phyloP scores from a whole-genome alignment of 2,329 filamentous ascomycete species.

The Ascochyta pisi region DNA sequence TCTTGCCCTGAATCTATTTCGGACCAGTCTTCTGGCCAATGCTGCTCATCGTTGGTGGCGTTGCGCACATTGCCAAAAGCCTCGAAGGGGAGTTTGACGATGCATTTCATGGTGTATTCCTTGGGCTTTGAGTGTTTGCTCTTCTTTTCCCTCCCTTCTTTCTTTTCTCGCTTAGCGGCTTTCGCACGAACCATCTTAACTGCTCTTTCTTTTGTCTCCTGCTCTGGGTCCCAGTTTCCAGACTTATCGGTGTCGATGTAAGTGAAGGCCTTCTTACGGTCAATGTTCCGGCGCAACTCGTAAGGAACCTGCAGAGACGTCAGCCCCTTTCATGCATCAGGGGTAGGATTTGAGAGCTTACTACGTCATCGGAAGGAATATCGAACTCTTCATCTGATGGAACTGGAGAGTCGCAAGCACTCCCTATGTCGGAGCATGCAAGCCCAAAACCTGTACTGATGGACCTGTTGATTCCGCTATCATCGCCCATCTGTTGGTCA shows the following conservation, averaged over 20 bases:
- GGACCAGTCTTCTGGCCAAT: constrained; percentile 38
- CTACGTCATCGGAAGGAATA: constrained; percentile 20
- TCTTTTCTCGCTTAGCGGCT: constrained; percentile 22
- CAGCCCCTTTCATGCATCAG: accelerated
- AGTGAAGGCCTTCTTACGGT: constrained; percentile 27
- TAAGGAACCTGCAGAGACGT: constrained; percentile 22
- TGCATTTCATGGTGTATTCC: constrained; percentile 23
- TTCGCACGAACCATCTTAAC: constrained; percentile 17
- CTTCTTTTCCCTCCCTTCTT: constrained; percentile 12
- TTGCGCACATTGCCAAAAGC: constrained; percentile 31
- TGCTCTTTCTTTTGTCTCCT: constrained; percentile 18
- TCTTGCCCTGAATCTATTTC: constrained; percentile 28
- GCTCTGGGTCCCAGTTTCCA: constrained; percentile 45
- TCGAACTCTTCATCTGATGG: constrained; percentile 19
- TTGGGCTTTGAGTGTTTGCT: constrained; percentile 4
- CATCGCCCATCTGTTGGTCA: constrained; percentile 5
- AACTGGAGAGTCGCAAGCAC: constrained; percentile 15
- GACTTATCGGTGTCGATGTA: constrained; percentile 49
- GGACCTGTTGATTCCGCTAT: background rate
- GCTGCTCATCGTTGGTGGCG: constrained; percentile 30
- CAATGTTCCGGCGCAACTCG: constrained; percentile 32
- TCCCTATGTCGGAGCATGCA: constrained; percentile 12
- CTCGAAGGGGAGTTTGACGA: constrained; percentile 25
- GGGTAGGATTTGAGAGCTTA: constrained; percentile 8
- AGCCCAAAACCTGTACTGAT: constrained; percentile 14